Conservation (phyloP, 2,329 filamentous ascomycete genomes). For the Colletotrichum abscissum region DNA sequence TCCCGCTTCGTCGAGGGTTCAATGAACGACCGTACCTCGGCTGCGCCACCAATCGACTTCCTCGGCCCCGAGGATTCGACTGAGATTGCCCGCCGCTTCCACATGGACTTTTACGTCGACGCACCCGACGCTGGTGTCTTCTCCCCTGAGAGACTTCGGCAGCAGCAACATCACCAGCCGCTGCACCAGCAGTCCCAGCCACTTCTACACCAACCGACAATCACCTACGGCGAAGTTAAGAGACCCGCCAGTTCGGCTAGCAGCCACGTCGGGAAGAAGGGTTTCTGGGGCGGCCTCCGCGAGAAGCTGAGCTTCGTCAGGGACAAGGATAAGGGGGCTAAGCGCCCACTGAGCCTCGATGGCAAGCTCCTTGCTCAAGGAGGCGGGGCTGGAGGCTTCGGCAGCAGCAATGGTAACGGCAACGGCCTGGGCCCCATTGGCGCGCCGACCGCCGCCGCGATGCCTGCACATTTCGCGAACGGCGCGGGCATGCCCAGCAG, state of each 20-base stretch:
- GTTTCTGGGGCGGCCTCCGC: conserved; percentile 45
- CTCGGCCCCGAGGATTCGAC: conserved; percentile 55
- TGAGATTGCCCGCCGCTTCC: conserved; percentile 40
- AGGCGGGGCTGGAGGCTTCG: conserved; percentile 20
- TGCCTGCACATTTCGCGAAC: conserved; percentile 10
- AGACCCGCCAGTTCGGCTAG: conserved; percentile 35
- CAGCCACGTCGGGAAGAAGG: conserved; percentile 37
- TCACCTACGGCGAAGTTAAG: conserved; percentile 31
- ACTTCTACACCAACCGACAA: conserved; percentile 16
- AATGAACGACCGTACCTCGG: conserved; percentile 84
- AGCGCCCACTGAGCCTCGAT: conserved; percentile 37
- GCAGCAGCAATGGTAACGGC: neutral
- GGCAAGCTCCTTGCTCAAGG: conserved; percentile 32
- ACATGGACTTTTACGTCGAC: conserved; percentile 37
- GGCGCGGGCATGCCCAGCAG: conserved; percentile 47
- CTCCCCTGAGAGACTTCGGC: conserved; percentile 27
- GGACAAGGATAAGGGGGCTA: conserved; percentile 33
- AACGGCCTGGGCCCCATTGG: neutral
- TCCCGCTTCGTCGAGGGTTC: conserved; percentile 79
- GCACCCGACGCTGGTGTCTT: conserved; percentile 35
- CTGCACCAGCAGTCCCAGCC: conserved; percentile 24
- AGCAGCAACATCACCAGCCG: conserved; percentile 27
- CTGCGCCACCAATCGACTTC: conserved; percentile 76
- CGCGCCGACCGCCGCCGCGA: conserved; percentile 4
- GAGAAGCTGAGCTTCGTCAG: conserved; percentile 41